These are phyloP conservation scores for Apocynum venetum DNA, from an alignment of 257 asterid genomes.

Conservation along the genomic window DNA sequence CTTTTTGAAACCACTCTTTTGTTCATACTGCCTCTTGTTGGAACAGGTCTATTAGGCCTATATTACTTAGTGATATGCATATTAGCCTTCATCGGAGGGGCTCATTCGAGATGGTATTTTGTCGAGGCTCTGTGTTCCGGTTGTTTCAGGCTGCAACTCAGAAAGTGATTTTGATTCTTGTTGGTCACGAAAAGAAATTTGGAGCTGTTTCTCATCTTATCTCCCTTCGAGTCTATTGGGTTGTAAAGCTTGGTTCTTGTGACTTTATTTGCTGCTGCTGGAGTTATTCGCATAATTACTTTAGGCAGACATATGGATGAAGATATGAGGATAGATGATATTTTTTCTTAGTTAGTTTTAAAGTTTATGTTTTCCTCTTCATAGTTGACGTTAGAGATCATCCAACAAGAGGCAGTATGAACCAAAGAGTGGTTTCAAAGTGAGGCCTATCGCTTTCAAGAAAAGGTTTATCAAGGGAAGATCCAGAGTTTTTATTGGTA, in stretches of 20 bases:
- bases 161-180: conserved; percentile 29
- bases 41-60: conserved; percentile 38
- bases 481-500: conserved; percentile 5
- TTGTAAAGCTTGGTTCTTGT: conserved; percentile 15
- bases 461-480: conserved; percentile 40
- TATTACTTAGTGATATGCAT: conserved; percentile 27
- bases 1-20: conserved; percentile 28
- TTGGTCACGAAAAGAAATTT: conserved; percentile 44
- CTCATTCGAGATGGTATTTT: too few relatives aligned
- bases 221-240: conserved; percentile 28
- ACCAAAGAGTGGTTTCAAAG: conserved; percentile 34
- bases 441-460: conserved; percentile 28
- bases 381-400: conserved; percentile 27
- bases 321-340: conserved; percentile 41
- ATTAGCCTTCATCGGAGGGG: conserved; percentile 32
- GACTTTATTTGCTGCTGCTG: conserved; percentile 25
- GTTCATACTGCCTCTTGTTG: conserved; percentile 32
- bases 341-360: conserved; percentile 34
- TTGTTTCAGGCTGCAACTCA: conserved; percentile 37
- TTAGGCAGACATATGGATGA: conserved; percentile 2
- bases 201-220: conserved; percentile 40
- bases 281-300: conserved; percentile 31
- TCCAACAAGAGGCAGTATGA: conserved; percentile 25
- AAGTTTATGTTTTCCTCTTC: conserved; percentile 31
- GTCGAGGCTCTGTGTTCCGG: too few relatives aligned